Conservation (phyloP, 768 basidiomycete genomes). For the Auriscalpium vulgare region DNA sequence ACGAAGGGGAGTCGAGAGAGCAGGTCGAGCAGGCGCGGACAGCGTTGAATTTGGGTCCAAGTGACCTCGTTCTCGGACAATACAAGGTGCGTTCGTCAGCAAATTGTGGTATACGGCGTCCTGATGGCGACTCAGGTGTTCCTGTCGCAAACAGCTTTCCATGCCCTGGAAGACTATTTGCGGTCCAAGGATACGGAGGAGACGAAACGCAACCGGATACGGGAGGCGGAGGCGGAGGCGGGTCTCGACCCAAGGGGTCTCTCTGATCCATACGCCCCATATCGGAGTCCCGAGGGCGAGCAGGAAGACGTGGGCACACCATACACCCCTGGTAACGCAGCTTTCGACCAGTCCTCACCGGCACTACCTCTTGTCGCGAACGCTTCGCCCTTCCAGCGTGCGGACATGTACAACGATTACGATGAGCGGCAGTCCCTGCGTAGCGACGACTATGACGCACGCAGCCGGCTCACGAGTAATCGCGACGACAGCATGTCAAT, state of each 20-base stretch:
- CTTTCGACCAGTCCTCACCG: constrained; percentile 53
- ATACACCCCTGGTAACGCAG: constrained; percentile 40
- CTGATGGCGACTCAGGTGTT: constrained; percentile 56
- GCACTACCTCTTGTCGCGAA: constrained; percentile 79
- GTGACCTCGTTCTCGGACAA: constrained; percentile 73
- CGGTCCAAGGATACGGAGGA: constrained; percentile 82
- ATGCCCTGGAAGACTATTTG: constrained; percentile 79
- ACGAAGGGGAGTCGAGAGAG: constrained; percentile 54
- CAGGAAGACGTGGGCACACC: constrained; percentile 27
- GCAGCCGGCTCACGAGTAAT: constrained; percentile 69
- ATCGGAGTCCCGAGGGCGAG: constrained; percentile 46
- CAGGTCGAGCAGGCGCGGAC: constrained; percentile 51
- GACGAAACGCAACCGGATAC: constrained; percentile 69
- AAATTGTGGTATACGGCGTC: background rate
- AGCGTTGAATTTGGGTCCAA: constrained; percentile 51
- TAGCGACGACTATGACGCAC: constrained; percentile 74
- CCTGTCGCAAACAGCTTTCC: constrained; percentile 80
- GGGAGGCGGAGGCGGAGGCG: constrained; percentile 67
- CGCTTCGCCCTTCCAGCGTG: constrained; percentile 76
- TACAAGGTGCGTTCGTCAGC: constrained; percentile 54
- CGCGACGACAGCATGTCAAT: constrained; percentile 74
- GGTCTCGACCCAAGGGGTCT: constrained; percentile 50
- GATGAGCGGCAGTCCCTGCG: constrained; percentile 68
- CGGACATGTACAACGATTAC: constrained; percentile 67
- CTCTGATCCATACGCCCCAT: constrained; percentile 73